Percentiles rank a stretch among this genome's conserved stretches.
Conservation (phyloP, 768 basidiomycete species). For the Russula dissimulans region DNA sequence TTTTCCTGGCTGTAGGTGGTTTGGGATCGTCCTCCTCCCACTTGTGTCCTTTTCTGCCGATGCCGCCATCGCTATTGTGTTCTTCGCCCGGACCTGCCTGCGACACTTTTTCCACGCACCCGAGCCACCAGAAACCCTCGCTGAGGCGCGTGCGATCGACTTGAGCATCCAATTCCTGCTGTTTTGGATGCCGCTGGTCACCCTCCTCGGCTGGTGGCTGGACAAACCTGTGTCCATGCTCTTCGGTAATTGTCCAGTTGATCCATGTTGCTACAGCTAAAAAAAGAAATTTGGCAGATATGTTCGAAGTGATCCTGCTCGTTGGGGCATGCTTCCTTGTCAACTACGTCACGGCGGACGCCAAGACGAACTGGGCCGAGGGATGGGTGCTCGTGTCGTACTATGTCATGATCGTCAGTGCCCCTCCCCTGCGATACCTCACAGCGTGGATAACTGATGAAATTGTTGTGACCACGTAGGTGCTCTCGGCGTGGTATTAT, state of each 20-base stretch:
- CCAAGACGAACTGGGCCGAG: slow-evolving; percentile 75
- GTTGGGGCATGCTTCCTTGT: slow-evolving; percentile 66
- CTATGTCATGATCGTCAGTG: slow-evolving; percentile 54
- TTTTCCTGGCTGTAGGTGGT: slow-evolving; percentile 39
- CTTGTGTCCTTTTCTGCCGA: slow-evolving; percentile 68
- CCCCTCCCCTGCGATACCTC: neutral
- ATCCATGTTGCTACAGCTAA: neutral
- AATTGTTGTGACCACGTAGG: slow-evolving; percentile 29
- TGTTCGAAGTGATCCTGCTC: slow-evolving; percentile 58
- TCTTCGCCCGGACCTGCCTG: slow-evolving; percentile 41
- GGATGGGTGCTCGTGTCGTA: slow-evolving; percentile 58
- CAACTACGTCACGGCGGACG: slow-evolving; percentile 71
- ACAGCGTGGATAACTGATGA: neutral
- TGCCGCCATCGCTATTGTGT: slow-evolving; percentile 49
- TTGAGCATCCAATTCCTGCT: slow-evolving; percentile 69
- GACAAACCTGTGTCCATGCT: slow-evolving; percentile 51
- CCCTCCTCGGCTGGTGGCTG: slow-evolving; percentile 61
- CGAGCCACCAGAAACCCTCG: slow-evolving; percentile 44
- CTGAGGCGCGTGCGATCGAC: slow-evolving; percentile 63
- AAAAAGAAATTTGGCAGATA: slow-evolving; percentile 33
- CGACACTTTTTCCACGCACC: slow-evolving; percentile 34
- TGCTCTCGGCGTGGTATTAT: slow-evolving; percentile 61
- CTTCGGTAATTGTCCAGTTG: slow-evolving; percentile 41
- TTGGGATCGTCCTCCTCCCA: slow-evolving; percentile 64
- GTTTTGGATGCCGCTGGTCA: slow-evolving; percentile 71